Conservation (phyloP, 768 basidiomycete species). For the Termitomyces sp. region DNA sequence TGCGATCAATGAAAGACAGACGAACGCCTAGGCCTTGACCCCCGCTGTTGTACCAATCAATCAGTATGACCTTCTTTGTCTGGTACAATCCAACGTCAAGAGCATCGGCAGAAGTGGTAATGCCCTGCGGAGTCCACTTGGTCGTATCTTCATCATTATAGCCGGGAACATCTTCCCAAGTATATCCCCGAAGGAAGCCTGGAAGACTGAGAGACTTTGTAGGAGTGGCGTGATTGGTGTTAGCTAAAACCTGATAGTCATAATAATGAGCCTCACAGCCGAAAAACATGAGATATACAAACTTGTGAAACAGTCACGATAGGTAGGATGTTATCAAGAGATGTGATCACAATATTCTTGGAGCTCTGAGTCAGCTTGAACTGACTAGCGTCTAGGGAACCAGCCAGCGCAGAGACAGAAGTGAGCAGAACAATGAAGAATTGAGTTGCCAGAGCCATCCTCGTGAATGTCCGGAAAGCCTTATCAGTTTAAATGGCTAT, state of each 20-base stretch:
- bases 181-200: conserved; percentile 8
- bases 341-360: conserved; percentile 4
- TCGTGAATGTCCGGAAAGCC: neutral
- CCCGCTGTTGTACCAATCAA: conserved; percentile 11
- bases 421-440: neutral
- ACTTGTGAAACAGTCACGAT: conserved; percentile 8
- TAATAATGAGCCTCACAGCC: neutral
- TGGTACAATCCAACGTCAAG: conserved; percentile 9
- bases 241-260: conserved; percentile 3
- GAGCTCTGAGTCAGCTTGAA: conserved; percentile 31
- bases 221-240: conserved; percentile 10
- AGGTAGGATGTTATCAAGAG: conserved; percentile 7
- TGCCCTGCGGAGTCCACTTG: conserved; percentile 12
- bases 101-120: conserved; percentile 13
- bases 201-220: conserved; percentile 3
- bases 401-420: neutral
- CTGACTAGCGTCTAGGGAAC: neutral
- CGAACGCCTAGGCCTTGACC: conserved; percentile 7
- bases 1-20: conserved; percentile 11
- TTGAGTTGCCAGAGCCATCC: neutral
- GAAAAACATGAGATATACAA: neutral
- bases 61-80: conserved; percentile 9
- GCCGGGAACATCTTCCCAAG: conserved; percentile 10
- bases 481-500: neutral
- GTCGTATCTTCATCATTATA: conserved; percentile 10